Evolutionary conservation across 768 basidiomycete genomes (phyloP).

Genomic region (Lactarius hatsudake): DNA sequence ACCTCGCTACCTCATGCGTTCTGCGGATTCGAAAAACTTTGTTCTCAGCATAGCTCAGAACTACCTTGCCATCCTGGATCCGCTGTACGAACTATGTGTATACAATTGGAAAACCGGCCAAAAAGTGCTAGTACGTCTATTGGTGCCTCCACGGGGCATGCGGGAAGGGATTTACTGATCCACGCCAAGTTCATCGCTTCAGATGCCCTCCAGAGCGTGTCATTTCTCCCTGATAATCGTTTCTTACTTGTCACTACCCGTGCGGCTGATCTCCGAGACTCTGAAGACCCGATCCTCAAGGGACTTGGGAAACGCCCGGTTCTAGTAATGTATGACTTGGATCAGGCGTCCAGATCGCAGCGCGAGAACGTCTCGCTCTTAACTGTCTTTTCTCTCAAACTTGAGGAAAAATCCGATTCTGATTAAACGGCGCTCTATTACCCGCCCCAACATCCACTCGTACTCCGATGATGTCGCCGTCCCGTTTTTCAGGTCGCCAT

Average conservation of each 20-base stretch:
- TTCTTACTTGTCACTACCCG: neutral
- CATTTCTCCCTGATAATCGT: conserved; percentile 1
- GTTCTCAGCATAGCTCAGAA: neutral
- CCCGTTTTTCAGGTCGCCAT: conserved; percentile 9
- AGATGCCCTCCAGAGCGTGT: neutral
- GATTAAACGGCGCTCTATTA: neutral
- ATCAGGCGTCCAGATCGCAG: neutral
- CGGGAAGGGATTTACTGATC: neutral
- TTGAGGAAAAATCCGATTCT: neutral
- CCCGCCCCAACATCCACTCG: neutral
- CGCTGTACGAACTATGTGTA: neutral
- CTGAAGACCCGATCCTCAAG: neutral
- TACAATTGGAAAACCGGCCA: conserved; percentile 17
- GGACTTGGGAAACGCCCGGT: neutral
- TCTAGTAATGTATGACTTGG: neutral
- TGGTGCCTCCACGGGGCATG: neutral
- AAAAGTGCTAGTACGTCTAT: conserved; percentile 6
- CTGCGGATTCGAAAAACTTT: neutral
- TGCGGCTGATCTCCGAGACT: neutral
- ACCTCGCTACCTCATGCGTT: neutral
- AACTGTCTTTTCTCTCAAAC: conserved; percentile 5
- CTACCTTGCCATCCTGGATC: conserved; percentile 3
- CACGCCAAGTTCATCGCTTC: neutral
- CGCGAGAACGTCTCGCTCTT: neutral
- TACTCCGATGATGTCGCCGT: conserved; percentile 7